phyloP scores from a whole-genome alignment of 441 rosid species.

The Melastoma candidum region DNA sequence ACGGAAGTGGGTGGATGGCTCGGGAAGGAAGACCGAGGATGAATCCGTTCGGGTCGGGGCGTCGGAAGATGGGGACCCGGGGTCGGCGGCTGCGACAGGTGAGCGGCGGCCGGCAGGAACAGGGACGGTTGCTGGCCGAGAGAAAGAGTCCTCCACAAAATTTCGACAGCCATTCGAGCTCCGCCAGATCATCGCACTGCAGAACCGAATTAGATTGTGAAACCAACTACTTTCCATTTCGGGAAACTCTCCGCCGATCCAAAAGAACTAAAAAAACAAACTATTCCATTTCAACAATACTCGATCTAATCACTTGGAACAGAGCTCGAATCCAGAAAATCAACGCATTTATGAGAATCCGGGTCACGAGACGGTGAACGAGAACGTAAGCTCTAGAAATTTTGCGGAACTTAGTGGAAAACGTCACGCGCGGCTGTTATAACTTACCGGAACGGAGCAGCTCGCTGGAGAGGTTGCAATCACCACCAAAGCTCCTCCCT shows the following conservation, averaged over 20 bases:
- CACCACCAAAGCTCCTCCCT: background rate
- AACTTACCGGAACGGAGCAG: conserved; percentile 51
- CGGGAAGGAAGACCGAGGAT: conserved; percentile 28
- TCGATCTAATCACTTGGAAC: no score
- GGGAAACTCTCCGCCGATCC: no score
- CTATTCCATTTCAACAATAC: no score
- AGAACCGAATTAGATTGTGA: background rate
- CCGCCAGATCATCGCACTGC: conserved; percentile 61
- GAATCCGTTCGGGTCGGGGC: background rate
- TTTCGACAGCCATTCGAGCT: conserved; percentile 75
- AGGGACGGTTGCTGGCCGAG: conserved; percentile 29
- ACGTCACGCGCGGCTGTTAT: background rate
- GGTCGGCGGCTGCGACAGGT: no score
- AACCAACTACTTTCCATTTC: background rate
- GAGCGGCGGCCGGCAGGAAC: conserved; percentile 12
- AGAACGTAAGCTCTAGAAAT: background rate
- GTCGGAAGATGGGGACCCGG: conserved; percentile 13
- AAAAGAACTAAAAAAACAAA: no score
- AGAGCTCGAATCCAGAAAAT: no score
- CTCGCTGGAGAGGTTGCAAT: conserved; percentile 46
- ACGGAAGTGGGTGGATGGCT: conserved; percentile 35
- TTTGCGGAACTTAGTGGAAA: background rate
- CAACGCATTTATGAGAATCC: no score
- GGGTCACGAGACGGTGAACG: no score
- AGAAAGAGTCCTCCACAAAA: conserved; percentile 61